Conservation (phyloP, 139 green algal genomes). For the Chlamydomonas eustigma region DNA sequence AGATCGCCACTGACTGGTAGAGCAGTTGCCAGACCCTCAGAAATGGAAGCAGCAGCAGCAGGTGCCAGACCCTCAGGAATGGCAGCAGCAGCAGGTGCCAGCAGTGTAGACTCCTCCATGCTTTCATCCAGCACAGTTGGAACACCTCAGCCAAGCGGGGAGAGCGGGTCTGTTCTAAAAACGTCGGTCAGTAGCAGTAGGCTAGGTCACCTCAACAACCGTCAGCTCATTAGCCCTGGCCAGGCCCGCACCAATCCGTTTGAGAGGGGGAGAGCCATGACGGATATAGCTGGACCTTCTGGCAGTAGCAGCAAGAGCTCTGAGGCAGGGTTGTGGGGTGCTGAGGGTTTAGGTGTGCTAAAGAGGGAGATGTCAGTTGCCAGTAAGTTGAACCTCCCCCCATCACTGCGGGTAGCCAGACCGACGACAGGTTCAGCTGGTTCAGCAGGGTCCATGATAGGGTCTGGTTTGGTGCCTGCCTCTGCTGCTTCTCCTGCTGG, state of each 20-base stretch:
- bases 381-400: slow-evolving; percentile 37
- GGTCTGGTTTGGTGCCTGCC: no score
- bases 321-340: slow-evolving; percentile 14
- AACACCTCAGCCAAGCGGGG: no score
- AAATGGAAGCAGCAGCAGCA: neutral
- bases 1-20: no score
- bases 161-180: neutral
- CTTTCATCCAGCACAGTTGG: no score
- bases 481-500: no score
- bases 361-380: slow-evolving; percentile 30
- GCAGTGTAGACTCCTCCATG: no score
- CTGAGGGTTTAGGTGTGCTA: slow-evolving; percentile 9
- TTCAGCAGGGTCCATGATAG: no score
- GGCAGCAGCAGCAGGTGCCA: no score
- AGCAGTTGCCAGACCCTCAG: neutral
- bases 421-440: no score
- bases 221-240: neutral
- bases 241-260: neutral
- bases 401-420: slow-evolving; percentile 20
- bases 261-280: neutral
- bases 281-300: neutral
- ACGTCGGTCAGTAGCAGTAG: neutral
- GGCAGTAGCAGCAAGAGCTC: neutral
- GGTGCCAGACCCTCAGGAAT: neutral
- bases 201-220: neutral